These are phyloP conservation scores for Euphrasia confusa DNA, from an alignment of 257 asterid genomes.

Conservation along the genomic window DNA sequence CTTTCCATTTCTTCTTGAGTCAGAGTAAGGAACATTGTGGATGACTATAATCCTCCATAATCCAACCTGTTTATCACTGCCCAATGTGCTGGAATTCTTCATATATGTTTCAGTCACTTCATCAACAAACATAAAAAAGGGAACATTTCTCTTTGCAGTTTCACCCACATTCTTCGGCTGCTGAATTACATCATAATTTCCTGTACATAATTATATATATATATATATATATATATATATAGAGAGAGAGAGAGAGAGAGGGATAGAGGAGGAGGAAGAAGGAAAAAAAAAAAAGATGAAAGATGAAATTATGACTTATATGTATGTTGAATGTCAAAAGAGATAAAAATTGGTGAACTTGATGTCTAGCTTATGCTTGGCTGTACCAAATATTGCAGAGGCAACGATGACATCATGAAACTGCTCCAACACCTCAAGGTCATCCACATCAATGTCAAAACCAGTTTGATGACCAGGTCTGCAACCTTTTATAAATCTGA, in stretches of 20 bases:
- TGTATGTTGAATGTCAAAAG: conserved; percentile 20
- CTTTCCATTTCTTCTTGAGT: conserved; percentile 93
- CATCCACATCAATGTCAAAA: conserved; percentile 77
- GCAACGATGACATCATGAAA: conserved; percentile 85
- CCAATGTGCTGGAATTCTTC: conserved; percentile 58
- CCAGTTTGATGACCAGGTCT: conserved; percentile 79
- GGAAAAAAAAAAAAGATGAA: not conserved
- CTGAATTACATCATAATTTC: conserved; percentile 83
- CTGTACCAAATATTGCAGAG: conserved; percentile 94
- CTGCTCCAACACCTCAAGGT: conserved; percentile 63
- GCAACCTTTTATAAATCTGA: conserved; percentile 88
- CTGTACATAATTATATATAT: conserved; percentile 34
- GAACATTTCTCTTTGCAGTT: conserved; percentile 48
- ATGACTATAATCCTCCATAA: conserved; percentile 88
- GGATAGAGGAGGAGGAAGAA: no score
- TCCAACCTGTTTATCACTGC: conserved; percentile 60
- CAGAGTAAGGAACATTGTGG: conserved; percentile 76
- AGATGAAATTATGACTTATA: conserved; percentile 8
- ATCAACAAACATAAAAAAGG: conserved; percentile 89
- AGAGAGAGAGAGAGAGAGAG: conserved; percentile 20
- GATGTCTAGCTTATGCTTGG: conserved; percentile 25
- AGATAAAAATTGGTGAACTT: conserved; percentile 22
- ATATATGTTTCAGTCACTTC: conserved; percentile 79
- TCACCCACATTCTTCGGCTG: conserved; percentile 73
- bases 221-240: not conserved